phyloP scores from a whole-genome alignment of 83 land plant species.

The Thuja plicata region DNA sequence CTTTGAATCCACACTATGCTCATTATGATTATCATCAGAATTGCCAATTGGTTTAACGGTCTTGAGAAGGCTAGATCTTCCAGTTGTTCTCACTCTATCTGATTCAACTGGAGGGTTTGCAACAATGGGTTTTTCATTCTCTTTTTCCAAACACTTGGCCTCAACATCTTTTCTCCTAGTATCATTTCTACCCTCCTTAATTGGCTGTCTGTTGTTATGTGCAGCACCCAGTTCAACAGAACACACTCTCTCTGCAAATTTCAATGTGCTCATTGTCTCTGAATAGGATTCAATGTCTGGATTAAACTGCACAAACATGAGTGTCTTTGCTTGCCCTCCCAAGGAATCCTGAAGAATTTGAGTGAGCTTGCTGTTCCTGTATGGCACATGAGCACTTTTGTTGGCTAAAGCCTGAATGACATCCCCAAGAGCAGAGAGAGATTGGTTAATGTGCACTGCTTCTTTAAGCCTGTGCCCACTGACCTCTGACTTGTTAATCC shows the following conservation, averaged over 20 bases:
- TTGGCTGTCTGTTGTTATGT: slow-evolving; percentile 43
- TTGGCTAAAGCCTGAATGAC: slow-evolving; percentile 63
- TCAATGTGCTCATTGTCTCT: slow-evolving; percentile 79
- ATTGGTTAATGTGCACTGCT: slow-evolving; percentile 74
- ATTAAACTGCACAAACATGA: slow-evolving; percentile 91
- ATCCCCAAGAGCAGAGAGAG: slow-evolving; percentile 74
- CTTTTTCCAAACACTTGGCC: too few relatives aligned
- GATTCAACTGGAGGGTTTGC: too few relatives aligned
- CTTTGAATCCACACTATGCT: too few relatives aligned
- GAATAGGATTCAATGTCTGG: slow-evolving; percentile 80
- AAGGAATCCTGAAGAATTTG: slow-evolving; percentile 68
- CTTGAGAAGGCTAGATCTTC: too few relatives aligned
- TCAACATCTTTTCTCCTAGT: too few relatives aligned
- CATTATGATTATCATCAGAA: too few relatives aligned
- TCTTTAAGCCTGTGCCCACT: slow-evolving; percentile 73
- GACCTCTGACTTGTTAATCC: slow-evolving; percentile 67
- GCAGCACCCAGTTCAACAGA: slow-evolving; percentile 94
- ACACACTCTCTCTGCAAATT: slow-evolving; percentile 93
- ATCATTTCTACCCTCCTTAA: slow-evolving; percentile 58
- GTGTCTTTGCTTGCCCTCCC: slow-evolving; percentile 94
- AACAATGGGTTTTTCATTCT: too few relatives aligned
- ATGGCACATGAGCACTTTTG: slow-evolving; percentile 58
- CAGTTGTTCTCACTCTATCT: too few relatives aligned
- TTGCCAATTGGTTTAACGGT: too few relatives aligned
- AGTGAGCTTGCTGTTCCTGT: slow-evolving; percentile 67